A percentile compares a stretch with the other conserved stretches of the same genome.
Evolutionary conservation across 2,329 filamentous ascomycete genomes (phyloP).

Genomic region (Cryphonectria naterciae): DNA sequence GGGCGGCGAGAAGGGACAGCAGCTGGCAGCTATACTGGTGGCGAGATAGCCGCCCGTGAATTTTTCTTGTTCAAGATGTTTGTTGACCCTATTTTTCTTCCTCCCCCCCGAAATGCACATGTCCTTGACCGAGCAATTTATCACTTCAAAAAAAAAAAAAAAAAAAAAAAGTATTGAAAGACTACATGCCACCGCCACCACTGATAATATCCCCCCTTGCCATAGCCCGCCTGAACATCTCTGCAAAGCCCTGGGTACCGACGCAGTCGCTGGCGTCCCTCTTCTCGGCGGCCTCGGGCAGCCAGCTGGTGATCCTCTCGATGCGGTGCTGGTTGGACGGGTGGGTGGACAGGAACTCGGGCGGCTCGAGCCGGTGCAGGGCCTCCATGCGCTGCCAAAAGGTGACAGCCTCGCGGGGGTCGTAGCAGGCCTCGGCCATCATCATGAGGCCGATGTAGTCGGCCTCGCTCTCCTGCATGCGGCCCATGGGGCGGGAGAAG

Average conservation of each 20-base stretch:
- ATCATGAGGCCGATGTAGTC: constrained; percentile 83
- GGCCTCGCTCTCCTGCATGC: constrained; percentile 76
- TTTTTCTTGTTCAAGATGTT: too few species aligned
- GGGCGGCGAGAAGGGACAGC: constrained; percentile 59
- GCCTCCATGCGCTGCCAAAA: constrained; percentile 72
- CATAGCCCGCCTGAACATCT: constrained; percentile 55
- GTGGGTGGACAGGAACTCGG: constrained; percentile 77
- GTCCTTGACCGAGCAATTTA: not conserved
- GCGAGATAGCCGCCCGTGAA: constrained; percentile 27
- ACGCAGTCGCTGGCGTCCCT: constrained; percentile 57
- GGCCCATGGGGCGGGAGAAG: constrained; percentile 69
- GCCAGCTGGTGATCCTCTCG: constrained; percentile 66
- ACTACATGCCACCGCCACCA: constrained; percentile 20
- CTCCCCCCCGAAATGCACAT: not conserved
- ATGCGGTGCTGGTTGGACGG: constrained; percentile 70
- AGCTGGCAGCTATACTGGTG: constrained; percentile 50
- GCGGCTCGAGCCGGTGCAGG: constrained; percentile 50
- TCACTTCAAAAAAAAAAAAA: not conserved
- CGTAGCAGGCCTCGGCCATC: constrained; percentile 80
- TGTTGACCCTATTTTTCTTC: too few species aligned
- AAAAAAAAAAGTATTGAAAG: too few species aligned
- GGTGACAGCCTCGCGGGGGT: constrained; percentile 67
- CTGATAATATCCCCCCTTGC: constrained; percentile 36
- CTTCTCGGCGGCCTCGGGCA: constrained; percentile 61
- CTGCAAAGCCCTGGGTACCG: constrained; percentile 56